These are phyloP conservation scores for Cladosporium sp. DNA, from an alignment of 2,329 filamentous ascomycete genomes.

Conservation along the genomic window DNA sequence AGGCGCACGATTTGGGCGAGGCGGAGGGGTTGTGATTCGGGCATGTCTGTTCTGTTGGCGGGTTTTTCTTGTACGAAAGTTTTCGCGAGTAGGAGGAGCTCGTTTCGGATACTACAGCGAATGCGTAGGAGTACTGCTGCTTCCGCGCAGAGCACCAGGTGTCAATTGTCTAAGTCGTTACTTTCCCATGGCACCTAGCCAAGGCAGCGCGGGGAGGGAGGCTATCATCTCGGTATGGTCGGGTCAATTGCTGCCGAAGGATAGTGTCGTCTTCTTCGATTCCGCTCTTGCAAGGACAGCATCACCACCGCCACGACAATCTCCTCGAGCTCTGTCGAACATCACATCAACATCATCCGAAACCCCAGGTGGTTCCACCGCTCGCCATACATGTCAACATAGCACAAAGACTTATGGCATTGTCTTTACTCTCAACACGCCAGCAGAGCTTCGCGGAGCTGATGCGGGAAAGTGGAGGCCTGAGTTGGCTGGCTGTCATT, in stretches of 20 bases:
- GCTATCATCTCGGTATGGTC: neutral
- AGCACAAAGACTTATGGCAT: neutral
- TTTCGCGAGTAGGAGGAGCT: too few species aligned
- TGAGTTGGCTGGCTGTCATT: neutral
- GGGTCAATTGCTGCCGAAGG: neutral
- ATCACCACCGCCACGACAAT: neutral
- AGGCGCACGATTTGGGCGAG: slow-evolving; percentile 74
- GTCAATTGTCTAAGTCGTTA: neutral
- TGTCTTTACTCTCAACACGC: neutral
- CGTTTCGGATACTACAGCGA: neutral
- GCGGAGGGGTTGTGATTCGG: slow-evolving; percentile 45
- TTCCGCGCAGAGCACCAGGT: neutral
- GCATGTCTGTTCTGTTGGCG: neutral
- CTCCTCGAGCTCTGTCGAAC: neutral
- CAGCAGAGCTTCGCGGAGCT: neutral
- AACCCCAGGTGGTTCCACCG: neutral
- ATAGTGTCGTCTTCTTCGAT: neutral
- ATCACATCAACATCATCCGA: neutral
- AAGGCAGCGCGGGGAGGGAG: neutral
- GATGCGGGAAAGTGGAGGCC: slow-evolving; percentile 1
- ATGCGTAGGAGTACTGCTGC: neutral
- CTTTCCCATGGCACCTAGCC: neutral
- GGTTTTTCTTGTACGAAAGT: neutral
- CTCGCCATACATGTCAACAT: neutral
- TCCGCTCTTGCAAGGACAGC: neutral